A percentile compares a stretch with the other conserved stretches of the same genome.
Conservation (phyloP, 805 yeast genomes). For the Metschnikowia chrysomelidarum region DNA sequence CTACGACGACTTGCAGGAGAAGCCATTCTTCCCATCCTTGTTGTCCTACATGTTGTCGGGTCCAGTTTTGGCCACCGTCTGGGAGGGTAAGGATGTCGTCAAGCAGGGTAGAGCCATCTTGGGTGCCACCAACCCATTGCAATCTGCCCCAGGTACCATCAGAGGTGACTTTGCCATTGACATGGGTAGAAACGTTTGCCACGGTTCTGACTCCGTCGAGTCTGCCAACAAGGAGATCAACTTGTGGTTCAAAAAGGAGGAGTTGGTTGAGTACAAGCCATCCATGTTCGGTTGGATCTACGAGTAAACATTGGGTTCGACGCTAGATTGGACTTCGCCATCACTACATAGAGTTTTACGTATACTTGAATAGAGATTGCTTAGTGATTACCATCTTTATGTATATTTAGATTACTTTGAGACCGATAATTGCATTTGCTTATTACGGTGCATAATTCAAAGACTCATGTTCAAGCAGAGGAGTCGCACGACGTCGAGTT, state of each 20-base stretch:
- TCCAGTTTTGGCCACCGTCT: conserved; percentile 97
- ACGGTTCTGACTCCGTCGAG: conserved; percentile 99
- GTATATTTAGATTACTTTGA: too few relatives aligned
- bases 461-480: too few relatives aligned
- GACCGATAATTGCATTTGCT: too few relatives aligned
- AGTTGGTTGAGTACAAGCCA: conserved; percentile 88
- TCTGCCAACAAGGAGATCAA: conserved; percentile 93
- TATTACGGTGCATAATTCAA: too few relatives aligned
- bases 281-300: conserved; percentile 86
- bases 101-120: conserved; percentile 96
- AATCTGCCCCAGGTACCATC: conserved; percentile 98
- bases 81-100: conserved; percentile 99
- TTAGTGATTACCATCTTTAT: too few relatives aligned
- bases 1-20: conserved; percentile 91
- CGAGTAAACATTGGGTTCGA: conserved; percentile 77
- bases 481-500: too few relatives aligned
- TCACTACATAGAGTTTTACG: too few relatives aligned
- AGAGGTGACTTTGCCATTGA: conserved; percentile 99
- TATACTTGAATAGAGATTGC: too few relatives aligned
- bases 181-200: conserved; percentile 98
- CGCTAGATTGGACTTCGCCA: too few relatives aligned
- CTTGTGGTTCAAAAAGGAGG: conserved; percentile 98
- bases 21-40: conserved; percentile 98
- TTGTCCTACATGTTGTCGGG: conserved; percentile 97
- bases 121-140: conserved; percentile 99